Percentiles rank a stretch among this genome's conserved stretches.
phyloP scores from a whole-genome alignment of 1,284 basidiomycete species.

The Rhodotorula glutinis region DNA sequence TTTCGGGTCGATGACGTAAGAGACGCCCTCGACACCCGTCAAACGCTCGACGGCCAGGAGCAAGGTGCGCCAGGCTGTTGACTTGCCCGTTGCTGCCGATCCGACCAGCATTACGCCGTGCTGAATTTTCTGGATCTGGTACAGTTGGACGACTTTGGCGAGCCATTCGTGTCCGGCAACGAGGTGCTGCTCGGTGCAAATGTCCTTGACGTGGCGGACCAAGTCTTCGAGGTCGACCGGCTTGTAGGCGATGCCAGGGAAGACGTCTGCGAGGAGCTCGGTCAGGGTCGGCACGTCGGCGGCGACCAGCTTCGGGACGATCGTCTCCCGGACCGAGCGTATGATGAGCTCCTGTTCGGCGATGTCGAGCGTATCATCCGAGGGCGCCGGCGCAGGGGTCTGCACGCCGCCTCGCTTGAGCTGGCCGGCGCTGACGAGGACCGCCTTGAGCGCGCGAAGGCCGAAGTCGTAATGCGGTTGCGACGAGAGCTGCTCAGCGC shows the following conservation, averaged over 20 bases:
- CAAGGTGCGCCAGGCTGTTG: conserved; percentile 93
- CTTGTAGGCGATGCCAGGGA: conserved; percentile 89
- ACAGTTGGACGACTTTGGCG: conserved; percentile 93
- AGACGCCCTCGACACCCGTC: conserved; percentile 85
- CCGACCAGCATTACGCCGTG: conserved; percentile 99
- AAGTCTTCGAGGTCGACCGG: conserved; percentile 85
- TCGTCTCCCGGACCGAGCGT: conserved; percentile 98
- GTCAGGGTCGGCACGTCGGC: conserved; percentile 94
- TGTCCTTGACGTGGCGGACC: conserved; percentile 75
- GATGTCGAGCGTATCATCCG: conserved; percentile 49
- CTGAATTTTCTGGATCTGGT: conserved; percentile 99
- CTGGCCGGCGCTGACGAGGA: conserved; percentile 93
- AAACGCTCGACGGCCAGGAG: conserved; percentile 84
- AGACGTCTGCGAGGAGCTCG: conserved; percentile 91
- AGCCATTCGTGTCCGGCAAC: conserved; percentile 86
- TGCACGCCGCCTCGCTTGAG: conserved; percentile 83
- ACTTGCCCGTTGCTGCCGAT: conserved; percentile 94
- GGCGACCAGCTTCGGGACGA: conserved; percentile 95
- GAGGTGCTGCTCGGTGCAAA: conserved; percentile 81
- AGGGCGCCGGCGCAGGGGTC: conserved; percentile 47
- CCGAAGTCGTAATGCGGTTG: conserved; percentile 99
- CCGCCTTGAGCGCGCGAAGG: conserved; percentile 93
- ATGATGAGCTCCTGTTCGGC: conserved; percentile 96
- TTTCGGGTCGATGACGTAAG: conserved; percentile 98
- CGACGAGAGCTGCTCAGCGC: conserved; percentile 90